Evolutionary conservation across 2,329 filamentous ascomycete species (phyloP), one percentile per base, ranked within the genome.

Genomic region (Fusarium graminum): DNA sequence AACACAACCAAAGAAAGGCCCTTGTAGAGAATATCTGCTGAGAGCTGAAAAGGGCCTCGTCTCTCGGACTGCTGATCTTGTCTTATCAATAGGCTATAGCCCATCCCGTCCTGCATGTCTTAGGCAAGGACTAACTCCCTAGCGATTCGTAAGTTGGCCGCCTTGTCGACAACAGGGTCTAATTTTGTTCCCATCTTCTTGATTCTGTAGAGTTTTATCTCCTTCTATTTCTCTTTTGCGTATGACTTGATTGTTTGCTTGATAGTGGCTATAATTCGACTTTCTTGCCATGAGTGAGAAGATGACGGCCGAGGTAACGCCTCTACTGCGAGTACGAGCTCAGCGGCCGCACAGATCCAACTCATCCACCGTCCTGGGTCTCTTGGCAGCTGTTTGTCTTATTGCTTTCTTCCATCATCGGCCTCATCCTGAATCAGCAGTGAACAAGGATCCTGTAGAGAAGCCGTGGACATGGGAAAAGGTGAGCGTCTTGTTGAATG

Each of bases 401-500:
- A 34, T 72, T 6, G 42, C 58, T 16, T 73, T 72, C 42, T 73
- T 71, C 26, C 63, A 72, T 17, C 52, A 54, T 6, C 50, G 57
- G 16, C 71, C 69, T 29, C 42, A 67, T 19, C 36, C 54, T 26
- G 30, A 19, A 3, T 29, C 41, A n/a, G 50, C 32, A 25, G 19
- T 52, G 7, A 41, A 59, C 17, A 14, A 45, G 10, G 52, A 50
- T 7, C 43, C 52, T 16, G 22, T 63, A 22, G 11, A 45, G 6
- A 46, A 53, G n/a, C 60, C 68, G 28, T 75, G 74, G 74, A 70
- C 64, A 28, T 75, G 74, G 72, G 55, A 44, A 7, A 68, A 74
- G 51, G 72, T 70, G 52, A 61, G 64, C 14, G 25, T 36, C 13
- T 8, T 22, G 13, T 11, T 19, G 4, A 13, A 22, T 7, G 7